A percentile compares a stretch with the other conserved stretches of the same genome.
Conservation (phyloP, 306 rosid species). For the Casuarina equisetifolia region DNA sequence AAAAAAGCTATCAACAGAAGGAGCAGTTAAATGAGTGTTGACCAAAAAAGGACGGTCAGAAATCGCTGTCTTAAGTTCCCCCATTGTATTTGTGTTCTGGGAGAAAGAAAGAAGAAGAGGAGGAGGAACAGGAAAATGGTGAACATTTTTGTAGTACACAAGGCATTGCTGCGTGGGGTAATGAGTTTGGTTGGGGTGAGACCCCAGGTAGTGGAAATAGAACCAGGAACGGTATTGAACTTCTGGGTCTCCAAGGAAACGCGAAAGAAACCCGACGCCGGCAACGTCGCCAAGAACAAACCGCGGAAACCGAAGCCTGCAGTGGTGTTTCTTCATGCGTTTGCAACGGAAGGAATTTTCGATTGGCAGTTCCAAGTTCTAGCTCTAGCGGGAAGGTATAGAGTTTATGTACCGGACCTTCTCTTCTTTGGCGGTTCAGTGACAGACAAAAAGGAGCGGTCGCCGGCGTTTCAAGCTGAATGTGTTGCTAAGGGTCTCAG, state of each 20-base stretch:
- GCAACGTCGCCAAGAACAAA: not conserved
- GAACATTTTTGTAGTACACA: constrained; percentile 16
- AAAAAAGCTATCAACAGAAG: too few species aligned
- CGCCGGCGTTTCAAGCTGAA: constrained; percentile 45
- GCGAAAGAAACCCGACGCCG: not conserved
- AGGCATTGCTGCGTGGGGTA: not conserved
- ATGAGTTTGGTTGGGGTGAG: constrained; percentile 29
- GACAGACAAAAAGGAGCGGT: constrained; percentile 34
- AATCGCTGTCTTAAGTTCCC: not conserved
- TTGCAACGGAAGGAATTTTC: constrained; percentile 34
- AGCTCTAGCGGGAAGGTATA: constrained; percentile 24
- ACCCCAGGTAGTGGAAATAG: constrained; percentile 32
- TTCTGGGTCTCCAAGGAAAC: constrained; percentile 37
- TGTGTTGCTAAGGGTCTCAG: constrained; percentile 40
- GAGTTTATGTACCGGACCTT: constrained; percentile 42
- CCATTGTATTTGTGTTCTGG: too few species aligned
- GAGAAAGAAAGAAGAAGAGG: not conserved
- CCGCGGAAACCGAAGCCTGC: not conserved
- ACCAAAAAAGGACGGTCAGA: too few species aligned
- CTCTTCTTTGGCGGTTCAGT: constrained; percentile 41
- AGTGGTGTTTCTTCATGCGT: constrained; percentile 42
- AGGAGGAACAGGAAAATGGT: not conserved
- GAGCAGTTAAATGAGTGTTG: too few species aligned
- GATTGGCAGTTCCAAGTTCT: constrained; percentile 48
- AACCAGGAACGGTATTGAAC: constrained; percentile 42